Conservation (phyloP, 1,284 basidiomycete species). For the Heterobasidion annosum region DNA sequence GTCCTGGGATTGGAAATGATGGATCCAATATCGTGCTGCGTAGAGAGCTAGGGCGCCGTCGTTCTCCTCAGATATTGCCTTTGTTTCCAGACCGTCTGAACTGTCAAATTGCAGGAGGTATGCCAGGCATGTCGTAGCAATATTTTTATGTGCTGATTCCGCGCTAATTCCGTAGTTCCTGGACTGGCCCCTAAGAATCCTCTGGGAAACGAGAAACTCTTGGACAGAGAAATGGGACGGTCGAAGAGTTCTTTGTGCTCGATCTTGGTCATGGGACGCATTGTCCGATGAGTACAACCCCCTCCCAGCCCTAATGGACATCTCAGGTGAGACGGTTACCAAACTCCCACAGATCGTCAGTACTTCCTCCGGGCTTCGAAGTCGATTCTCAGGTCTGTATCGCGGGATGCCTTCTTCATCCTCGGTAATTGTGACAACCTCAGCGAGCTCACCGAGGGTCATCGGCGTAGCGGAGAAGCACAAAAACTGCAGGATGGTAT, state of each 20-base stretch:
- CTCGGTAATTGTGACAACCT: neutral
- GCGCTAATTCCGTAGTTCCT: neutral
- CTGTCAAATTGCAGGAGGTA: neutral
- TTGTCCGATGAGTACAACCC: no score
- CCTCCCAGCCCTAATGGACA: no score
- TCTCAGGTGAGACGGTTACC: no score
- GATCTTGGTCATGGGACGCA: no score
- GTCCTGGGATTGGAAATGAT: neutral
- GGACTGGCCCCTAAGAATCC: neutral
- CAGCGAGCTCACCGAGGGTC: neutral
- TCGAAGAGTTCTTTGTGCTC: neutral
- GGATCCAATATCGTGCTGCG: neutral
- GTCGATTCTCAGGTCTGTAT: no score
- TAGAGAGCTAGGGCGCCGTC: neutral
- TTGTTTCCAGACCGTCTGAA: neutral
- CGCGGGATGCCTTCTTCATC: neutral
- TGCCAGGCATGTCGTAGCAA: neutral
- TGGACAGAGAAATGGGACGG: neutral
- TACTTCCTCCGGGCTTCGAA: no score
- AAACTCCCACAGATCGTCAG: no score
- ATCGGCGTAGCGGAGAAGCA: neutral
- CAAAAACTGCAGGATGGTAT: constrained; percentile 5
- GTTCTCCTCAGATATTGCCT: neutral
- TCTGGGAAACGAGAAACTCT: neutral
- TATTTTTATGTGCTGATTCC: neutral